These are phyloP conservation scores for Aspergillus texensis DNA, from an alignment of 2,329 filamentous ascomycete genomes.

Conservation along the genomic window DNA sequence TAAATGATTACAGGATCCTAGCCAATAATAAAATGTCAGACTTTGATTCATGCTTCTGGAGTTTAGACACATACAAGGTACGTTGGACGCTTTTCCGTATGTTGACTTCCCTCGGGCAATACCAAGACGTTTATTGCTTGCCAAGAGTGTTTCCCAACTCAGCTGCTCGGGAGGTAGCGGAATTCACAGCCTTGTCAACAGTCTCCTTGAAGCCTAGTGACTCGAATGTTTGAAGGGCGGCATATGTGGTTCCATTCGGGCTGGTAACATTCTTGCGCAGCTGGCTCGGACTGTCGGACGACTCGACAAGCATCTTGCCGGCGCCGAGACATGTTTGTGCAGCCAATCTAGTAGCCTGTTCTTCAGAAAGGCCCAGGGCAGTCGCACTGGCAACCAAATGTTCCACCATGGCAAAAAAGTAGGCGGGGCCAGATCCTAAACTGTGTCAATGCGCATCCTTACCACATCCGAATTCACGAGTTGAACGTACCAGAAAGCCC, in stretches of 20 bases:
- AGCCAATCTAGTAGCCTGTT: conserved; percentile 38
- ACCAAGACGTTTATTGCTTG: conserved; percentile 14
- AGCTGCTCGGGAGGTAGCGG: conserved; percentile 34
- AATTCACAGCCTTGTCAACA: conserved; percentile 36
- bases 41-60: not conserved
- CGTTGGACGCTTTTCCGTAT: not conserved
- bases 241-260: conserved; percentile 38
- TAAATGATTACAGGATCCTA: not conserved
- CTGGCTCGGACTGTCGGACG: conserved; percentile 32
- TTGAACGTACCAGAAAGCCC: conserved; percentile 34
- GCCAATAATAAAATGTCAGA: not conserved
- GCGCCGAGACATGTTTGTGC: conserved; percentile 39
- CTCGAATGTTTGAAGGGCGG: conserved; percentile 36
- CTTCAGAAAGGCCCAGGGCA: conserved; percentile 32
- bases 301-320: conserved; percentile 38
- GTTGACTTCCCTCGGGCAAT: not conserved
- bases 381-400: conserved; percentile 37
- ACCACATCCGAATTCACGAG: not conserved
- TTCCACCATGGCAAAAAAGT: conserved; percentile 43
- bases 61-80: not conserved
- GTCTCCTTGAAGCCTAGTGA: conserved; percentile 31
- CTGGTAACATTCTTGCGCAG: conserved; percentile 41
- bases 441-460: conserved; percentile 5
- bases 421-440: conserved; percentile 40
- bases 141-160: conserved; percentile 33